Conservation (phyloP, 305 asterid genomes). For the Plantago lanceolata region DNA sequence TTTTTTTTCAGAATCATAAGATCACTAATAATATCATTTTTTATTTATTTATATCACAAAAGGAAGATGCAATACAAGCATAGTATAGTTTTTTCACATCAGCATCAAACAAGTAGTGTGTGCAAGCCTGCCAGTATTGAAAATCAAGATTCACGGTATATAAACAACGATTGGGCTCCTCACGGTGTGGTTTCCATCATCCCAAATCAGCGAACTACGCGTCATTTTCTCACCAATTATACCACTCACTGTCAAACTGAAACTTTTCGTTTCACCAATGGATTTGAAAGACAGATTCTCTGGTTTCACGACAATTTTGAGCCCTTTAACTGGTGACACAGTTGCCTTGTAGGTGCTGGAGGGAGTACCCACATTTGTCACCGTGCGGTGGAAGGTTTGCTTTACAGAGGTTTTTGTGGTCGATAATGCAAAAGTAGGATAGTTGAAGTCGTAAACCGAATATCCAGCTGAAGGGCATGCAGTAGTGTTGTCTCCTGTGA, state of each 20-base stretch:
- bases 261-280: constrained; percentile 37
- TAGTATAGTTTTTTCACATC: no score
- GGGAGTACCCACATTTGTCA: constrained; percentile 58
- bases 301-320: constrained; percentile 39
- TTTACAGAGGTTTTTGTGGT: constrained; percentile 18
- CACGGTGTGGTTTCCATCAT: constrained; percentile 45
- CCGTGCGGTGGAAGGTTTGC: constrained; percentile 36
- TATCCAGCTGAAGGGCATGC: constrained; percentile 36
- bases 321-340: constrained; percentile 22
- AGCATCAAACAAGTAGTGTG: no score
- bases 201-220: constrained; percentile 52
- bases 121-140: no score
- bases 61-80: no score
- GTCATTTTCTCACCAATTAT: not conserved
- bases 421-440: constrained; percentile 47
- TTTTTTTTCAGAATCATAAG: no score
- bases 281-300: constrained; percentile 34
- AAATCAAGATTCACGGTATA: no score
- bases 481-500: constrained; percentile 36
- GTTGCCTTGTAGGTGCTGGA: constrained; percentile 36
- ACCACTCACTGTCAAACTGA: constrained; percentile 32
- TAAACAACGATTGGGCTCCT: constrained; percentile 49
- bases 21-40: no score
- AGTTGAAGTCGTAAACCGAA: constrained; percentile 48
- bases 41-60: no score